Evolutionary conservation across 2,329 filamentous ascomycete genomes (phyloP).

Genomic region (Claviceps fusiformis): DNA sequence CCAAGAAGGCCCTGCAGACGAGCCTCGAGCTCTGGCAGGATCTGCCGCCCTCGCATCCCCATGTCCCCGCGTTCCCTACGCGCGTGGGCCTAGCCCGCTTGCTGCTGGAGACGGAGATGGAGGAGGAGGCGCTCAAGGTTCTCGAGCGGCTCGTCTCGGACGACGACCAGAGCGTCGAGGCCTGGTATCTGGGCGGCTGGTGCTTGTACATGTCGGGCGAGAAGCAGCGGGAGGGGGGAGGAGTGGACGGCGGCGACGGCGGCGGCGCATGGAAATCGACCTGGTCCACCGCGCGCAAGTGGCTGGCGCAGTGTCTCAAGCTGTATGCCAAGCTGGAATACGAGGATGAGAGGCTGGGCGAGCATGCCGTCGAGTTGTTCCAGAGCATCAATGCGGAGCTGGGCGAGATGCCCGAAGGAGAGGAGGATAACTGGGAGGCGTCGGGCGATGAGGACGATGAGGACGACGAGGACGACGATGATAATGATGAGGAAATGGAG

Average conservation of each 20-base stretch:
- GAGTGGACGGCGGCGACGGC: conserved; percentile 16
- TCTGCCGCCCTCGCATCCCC: conserved; percentile 54
- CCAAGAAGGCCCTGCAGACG: conserved; percentile 59
- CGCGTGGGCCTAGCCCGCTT: conserved; percentile 72
- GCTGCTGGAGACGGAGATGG: conserved; percentile 80
- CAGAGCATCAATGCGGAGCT: conserved; percentile 49
- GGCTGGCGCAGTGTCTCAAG: conserved; percentile 68
- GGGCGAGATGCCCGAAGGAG: conserved; percentile 42
- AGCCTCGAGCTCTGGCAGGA: conserved; percentile 79
- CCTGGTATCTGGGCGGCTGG: conserved; percentile 96
- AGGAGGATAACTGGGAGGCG: conserved; percentile 36
- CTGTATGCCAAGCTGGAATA: conserved; percentile 72
- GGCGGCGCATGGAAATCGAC: conserved; percentile 41
- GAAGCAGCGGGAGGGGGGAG: conserved; percentile 36
- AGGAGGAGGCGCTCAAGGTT: conserved; percentile 72
- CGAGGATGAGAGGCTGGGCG: conserved; percentile 65
- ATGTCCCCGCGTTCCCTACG: conserved; percentile 73
- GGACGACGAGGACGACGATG: conserved; percentile 35
- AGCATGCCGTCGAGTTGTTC: conserved; percentile 62
- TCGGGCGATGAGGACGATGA: conserved; percentile 40
- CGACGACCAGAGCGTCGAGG: conserved; percentile 88
- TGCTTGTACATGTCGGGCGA: conserved; percentile 69
- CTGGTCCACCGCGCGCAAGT: conserved; percentile 64
- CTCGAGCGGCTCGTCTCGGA: conserved; percentile 73
- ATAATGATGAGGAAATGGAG: conserved; percentile 46